Percentiles rank a stretch among this genome's conserved stretches.
Conservation (phyloP, 805 yeast genomes). For the Monosporozyma unispora region DNA sequence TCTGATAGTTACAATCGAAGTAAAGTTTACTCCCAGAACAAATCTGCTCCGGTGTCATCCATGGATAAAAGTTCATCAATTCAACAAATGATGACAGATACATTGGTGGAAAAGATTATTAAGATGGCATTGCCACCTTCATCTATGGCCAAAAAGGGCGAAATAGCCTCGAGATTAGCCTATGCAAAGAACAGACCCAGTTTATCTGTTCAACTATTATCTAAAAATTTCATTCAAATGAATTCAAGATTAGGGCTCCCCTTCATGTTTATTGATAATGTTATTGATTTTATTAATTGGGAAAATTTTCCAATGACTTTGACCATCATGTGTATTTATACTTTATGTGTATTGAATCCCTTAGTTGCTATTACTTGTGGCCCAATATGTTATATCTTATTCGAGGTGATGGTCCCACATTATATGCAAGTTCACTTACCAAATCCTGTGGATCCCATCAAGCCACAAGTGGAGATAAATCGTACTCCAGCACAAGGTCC, state of each 20-base stretch:
- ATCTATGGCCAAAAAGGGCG: slow-evolving; percentile 36
- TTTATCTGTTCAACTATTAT: slow-evolving; percentile 59
- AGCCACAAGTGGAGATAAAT: slow-evolving; percentile 24
- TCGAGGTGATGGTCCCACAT: slow-evolving; percentile 58
- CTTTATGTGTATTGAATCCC: slow-evolving; percentile 55
- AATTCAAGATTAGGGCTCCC: slow-evolving; percentile 54
- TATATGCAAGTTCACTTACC: slow-evolving; percentile 57
- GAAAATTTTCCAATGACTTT: slow-evolving; percentile 51
- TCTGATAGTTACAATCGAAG: not conserved
- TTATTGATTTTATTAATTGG: slow-evolving; percentile 56
- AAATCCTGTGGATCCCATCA: slow-evolving; percentile 29
- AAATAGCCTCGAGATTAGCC: slow-evolving; percentile 45
- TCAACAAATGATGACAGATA: slow-evolving; percentile 47
- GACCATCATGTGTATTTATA: slow-evolving; percentile 41
- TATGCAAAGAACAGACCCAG: slow-evolving; percentile 59
- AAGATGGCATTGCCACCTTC: slow-evolving; percentile 65
- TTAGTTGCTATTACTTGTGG: slow-evolving; percentile 39
- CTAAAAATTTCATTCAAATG: slow-evolving; percentile 54
- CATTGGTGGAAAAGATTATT: slow-evolving; percentile 60
- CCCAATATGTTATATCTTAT: slow-evolving; percentile 47
- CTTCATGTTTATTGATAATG: slow-evolving; percentile 50
- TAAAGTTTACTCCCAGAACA: not conserved
- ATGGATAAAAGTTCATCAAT: slow-evolving; percentile 8
- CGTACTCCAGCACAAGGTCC: slow-evolving; percentile 45
- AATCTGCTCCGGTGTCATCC: not conserved